A percentile compares a stretch with the other conserved stretches of the same genome.
These are phyloP conservation scores for Oenanthe sinensis DNA, from an alignment of 129 eudicot species.

Conservation along the genomic window DNA sequence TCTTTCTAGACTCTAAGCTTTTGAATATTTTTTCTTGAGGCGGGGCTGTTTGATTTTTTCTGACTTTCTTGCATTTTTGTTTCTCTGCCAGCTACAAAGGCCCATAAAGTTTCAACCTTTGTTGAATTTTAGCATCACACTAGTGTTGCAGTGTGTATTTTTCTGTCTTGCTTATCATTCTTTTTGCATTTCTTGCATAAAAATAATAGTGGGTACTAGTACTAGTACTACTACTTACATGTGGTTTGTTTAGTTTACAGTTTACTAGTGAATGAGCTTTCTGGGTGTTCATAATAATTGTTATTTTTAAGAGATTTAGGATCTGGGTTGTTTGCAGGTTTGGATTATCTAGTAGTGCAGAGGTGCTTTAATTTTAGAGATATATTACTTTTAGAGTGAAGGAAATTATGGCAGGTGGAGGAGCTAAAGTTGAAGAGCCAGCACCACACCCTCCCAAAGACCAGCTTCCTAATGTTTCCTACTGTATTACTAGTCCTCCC, in stretches of 20 bases:
- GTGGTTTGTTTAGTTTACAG: constrained; percentile 20
- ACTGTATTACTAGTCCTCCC: constrained; percentile 92
- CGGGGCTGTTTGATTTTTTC: constrained; percentile 22
- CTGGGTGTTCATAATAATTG: background rate
- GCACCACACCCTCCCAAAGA: constrained; percentile 92
- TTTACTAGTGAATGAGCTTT: constrained; percentile 13
- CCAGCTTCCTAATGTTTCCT: constrained; percentile 85
- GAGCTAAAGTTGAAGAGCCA: constrained; percentile 73
- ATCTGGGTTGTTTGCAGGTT: constrained; percentile 50
- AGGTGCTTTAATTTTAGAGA: background rate
- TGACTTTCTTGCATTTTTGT: constrained; percentile 7
- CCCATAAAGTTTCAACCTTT: constrained; percentile 14
- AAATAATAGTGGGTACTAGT: constrained; percentile 3
- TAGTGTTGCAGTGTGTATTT: background rate
- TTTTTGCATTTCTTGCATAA: constrained; percentile 10
- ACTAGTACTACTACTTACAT: background rate
- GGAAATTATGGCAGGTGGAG: constrained; percentile 47
- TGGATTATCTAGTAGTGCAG: constrained; percentile 6
- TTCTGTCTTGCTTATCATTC: constrained; percentile 14
- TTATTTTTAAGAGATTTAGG: constrained; percentile 20
- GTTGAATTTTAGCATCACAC: background rate
- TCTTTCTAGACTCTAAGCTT: background rate
- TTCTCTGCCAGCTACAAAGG: constrained; percentile 7
- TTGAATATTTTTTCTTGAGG: constrained; percentile 14
- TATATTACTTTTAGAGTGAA: constrained; percentile 7